Percentiles rank a stretch among this genome's conserved stretches.
Evolutionary conservation across 495 filamentous ascomycete species (phyloP).

Genomic region (Xylaria longipes): DNA sequence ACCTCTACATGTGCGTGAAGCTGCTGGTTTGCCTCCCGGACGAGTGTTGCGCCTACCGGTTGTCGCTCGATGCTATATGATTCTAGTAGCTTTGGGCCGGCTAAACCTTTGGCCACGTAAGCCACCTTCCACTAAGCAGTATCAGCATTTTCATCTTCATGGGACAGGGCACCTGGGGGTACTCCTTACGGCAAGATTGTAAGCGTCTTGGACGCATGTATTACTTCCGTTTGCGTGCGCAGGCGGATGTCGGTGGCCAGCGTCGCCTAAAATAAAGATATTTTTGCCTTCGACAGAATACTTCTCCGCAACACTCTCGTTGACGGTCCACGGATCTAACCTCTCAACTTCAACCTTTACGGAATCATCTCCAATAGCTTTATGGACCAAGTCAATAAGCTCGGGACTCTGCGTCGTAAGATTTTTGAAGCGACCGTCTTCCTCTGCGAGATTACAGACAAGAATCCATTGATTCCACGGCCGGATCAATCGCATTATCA

Average conservation of each 20-base stretch:
- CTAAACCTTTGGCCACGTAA: constrained; percentile 51
- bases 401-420: constrained; percentile 45
- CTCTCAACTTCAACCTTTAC: constrained; percentile 51
- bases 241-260: constrained; percentile 60
- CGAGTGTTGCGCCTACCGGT: constrained; percentile 53
- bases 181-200: constrained; percentile 52
- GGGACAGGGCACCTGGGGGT: background rate
- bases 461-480: constrained; percentile 65
- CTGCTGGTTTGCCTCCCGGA: constrained; percentile 57
- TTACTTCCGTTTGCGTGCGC: constrained; percentile 60
- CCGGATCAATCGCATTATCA: constrained; percentile 59
- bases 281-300: constrained; percentile 32
- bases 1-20: constrained; percentile 52
- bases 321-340: constrained; percentile 59
- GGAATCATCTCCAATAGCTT: constrained; percentile 57
- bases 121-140: constrained; percentile 57
- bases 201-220: constrained; percentile 62
- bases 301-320: constrained; percentile 56
- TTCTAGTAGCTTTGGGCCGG: constrained; percentile 49
- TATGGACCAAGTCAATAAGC: constrained; percentile 46
- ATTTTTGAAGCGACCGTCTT: constrained; percentile 38
- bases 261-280: constrained; percentile 60
- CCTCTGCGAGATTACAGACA: constrained; percentile 52
- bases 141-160: constrained; percentile 1
- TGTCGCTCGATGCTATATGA: constrained; percentile 59